Evolutionary conservation across 164 flowering plant species (phyloP).

Genomic region (Magnolia sinica): DNA sequence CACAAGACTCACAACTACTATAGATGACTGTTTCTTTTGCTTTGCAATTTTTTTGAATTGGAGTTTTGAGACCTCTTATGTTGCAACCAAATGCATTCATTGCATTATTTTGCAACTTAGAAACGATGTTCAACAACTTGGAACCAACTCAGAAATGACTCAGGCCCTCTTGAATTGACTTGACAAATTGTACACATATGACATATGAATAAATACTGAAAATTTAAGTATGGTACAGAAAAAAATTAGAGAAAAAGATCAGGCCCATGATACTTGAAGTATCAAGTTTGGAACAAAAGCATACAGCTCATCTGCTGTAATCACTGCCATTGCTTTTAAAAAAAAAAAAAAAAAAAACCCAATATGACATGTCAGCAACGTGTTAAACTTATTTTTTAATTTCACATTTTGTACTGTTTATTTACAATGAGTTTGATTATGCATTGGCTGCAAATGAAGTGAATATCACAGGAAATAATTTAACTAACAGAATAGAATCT

Average conservation of each 20-base stretch:
- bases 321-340: too few relatives aligned
- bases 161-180: neutral
- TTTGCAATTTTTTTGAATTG: constrained; percentile 1
- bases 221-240: neutral
- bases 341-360: too few relatives aligned
- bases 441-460: too few relatives aligned
- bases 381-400: too few relatives aligned
- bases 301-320: too few relatives aligned
- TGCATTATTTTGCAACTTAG: neutral
- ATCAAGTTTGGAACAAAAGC: neutral
- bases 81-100: neutral
- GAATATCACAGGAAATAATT: too few relatives aligned
- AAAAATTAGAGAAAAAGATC: neutral
- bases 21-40: neutral
- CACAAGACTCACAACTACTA: neutral
- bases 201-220: neutral
- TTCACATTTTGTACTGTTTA: too few relatives aligned
- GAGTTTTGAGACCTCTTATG: neutral
- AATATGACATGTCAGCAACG: too few relatives aligned
- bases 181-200: neutral
- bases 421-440: too few relatives aligned
- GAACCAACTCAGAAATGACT: neutral
- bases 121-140: neutral
- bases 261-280: neutral
- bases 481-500: too few relatives aligned